Evolutionary conservation across 768 basidiomycete species (phyloP).

Genomic region (Hebeloma cylindrosporum): DNA sequence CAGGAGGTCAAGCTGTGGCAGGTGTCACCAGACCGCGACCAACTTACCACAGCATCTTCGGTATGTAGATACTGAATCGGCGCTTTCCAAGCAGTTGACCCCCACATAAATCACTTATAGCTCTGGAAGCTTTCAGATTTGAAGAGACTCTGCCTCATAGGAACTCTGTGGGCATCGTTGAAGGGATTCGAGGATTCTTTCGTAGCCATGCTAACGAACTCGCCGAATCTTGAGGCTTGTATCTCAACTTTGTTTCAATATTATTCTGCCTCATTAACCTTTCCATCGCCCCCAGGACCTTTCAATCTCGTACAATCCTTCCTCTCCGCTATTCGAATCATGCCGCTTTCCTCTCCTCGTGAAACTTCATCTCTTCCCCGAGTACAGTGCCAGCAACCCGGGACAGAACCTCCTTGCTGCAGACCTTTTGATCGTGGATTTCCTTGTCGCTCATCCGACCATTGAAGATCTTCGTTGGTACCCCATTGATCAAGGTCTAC

Average conservation of each 20-base stretch:
- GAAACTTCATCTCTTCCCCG: conserved; percentile 17
- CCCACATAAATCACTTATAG: background rate
- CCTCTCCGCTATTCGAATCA: conserved; percentile 9
- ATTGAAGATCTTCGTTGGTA: conserved; percentile 28
- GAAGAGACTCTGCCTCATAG: conserved; percentile 8
- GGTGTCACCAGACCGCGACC: conserved; percentile 1
- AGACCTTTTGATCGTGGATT: conserved; percentile 17
- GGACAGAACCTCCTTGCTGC: conserved; percentile 4
- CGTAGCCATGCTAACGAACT: conserved; percentile 4
- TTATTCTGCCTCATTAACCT: background rate
- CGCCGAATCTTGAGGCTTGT: conserved; percentile 10
- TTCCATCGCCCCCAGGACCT: conserved; percentile 9
- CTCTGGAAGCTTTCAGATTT: conserved; percentile 12
- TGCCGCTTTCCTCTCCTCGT: conserved; percentile 19
- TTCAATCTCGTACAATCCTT: conserved; percentile 9
- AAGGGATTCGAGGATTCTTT: conserved; percentile 4
- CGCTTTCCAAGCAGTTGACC: background rate
- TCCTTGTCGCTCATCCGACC: conserved; percentile 23
- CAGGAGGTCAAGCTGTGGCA: conserved; percentile 12
- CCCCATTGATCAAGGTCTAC: conserved; percentile 16
- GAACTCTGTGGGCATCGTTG: conserved; percentile 9
- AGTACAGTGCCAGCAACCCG: conserved; percentile 7
- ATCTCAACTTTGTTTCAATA: background rate
- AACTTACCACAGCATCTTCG: conserved; percentile 7
- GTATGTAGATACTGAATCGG: too few relatives aligned